A percentile compares a stretch with the other conserved stretches of the same genome.
These are phyloP conservation scores for Albophoma yamanashiensis DNA, from an alignment of 2,329 filamentous ascomycete genomes.

Conservation along the genomic window DNA sequence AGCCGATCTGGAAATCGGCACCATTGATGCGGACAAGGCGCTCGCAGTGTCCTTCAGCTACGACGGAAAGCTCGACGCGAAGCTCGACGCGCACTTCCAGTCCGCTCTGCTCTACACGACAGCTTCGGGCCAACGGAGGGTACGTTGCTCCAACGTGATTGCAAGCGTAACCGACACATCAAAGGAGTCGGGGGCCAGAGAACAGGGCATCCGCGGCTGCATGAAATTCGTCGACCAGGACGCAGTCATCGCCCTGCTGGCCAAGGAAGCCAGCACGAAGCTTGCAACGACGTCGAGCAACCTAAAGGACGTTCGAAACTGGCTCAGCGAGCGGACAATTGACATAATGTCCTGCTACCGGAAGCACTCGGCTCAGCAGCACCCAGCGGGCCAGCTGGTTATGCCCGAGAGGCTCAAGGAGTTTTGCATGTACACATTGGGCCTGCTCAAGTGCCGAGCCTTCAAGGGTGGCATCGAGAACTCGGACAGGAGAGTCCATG, in stretches of 20 bases:
- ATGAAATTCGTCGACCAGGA: conserved; percentile 97
- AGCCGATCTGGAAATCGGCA: conserved; percentile 86
- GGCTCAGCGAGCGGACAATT: conserved; percentile 81
- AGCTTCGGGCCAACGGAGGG: conserved; percentile 75
- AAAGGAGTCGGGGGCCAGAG: conserved; percentile 25
- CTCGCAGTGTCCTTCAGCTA: conserved; percentile 87
- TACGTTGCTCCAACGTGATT: conserved; percentile 87
- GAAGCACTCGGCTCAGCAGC: conserved; percentile 77
- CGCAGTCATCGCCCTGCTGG: conserved; percentile 76
- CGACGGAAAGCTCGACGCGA: conserved; percentile 93
- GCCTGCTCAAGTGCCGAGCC: conserved; percentile 78
- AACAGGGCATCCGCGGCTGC: conserved; percentile 58
- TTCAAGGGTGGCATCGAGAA: conserved; percentile 91
- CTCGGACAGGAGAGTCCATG: conserved; percentile 81
- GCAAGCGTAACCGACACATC: conserved; percentile 72
- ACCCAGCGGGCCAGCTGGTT: conserved; percentile 86
- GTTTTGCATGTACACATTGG: conserved; percentile 91
- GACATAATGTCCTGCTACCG: conserved; percentile 87
- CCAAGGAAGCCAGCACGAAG: conserved; percentile 88
- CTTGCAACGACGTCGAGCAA: conserved; percentile 57
- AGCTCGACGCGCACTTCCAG: conserved; percentile 96
- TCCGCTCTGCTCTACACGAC: conserved; percentile 91
- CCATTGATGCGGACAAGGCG: conserved; percentile 88
- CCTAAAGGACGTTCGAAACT: conserved; percentile 76
- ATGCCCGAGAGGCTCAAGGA: conserved; percentile 95